Conservation (phyloP, 108 stramenopile genomes). For the Nitzschia sp. region DNA sequence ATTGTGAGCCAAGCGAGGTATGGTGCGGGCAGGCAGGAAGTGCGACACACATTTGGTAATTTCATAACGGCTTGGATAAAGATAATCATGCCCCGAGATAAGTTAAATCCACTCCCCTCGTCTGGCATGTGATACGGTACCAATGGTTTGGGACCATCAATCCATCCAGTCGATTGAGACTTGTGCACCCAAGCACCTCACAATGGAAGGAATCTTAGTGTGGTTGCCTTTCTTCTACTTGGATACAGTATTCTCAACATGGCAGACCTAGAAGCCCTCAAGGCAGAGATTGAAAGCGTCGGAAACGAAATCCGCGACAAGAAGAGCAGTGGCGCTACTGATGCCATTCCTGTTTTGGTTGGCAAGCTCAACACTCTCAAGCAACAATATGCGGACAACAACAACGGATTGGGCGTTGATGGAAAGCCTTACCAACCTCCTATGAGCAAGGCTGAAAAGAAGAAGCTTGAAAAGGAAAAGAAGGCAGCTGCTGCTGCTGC, state of each 20-base stretch:
- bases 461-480: conserved; percentile 56
- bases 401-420: conserved; percentile 79
- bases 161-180: too few relatives aligned
- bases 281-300: conserved; percentile 46
- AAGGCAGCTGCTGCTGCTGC: conserved; percentile 29
- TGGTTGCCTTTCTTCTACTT: too few relatives aligned
- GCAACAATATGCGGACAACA: conserved; percentile 62
- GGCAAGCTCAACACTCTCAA: conserved; percentile 54
- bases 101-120: too few relatives aligned
- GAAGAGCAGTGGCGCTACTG: conserved; percentile 49
- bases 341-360: conserved; percentile 51
- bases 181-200: too few relatives aligned
- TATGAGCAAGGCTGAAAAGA: conserved; percentile 74
- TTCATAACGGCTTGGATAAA: too few relatives aligned
- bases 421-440: conserved; percentile 68
- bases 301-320: conserved; percentile 54
- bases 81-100: too few relatives aligned
- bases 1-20: too few relatives aligned
- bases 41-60: too few relatives aligned
- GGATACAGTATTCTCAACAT: neutral
- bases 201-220: too few relatives aligned
- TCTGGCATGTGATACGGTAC: too few relatives aligned
- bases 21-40: too few relatives aligned
- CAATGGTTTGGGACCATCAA: too few relatives aligned
- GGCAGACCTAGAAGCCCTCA: conserved; percentile 31